These are phyloP conservation scores for Apiospora malaysiana DNA, from an alignment of 2,329 filamentous ascomycete species.

Conservation along the genomic window DNA sequence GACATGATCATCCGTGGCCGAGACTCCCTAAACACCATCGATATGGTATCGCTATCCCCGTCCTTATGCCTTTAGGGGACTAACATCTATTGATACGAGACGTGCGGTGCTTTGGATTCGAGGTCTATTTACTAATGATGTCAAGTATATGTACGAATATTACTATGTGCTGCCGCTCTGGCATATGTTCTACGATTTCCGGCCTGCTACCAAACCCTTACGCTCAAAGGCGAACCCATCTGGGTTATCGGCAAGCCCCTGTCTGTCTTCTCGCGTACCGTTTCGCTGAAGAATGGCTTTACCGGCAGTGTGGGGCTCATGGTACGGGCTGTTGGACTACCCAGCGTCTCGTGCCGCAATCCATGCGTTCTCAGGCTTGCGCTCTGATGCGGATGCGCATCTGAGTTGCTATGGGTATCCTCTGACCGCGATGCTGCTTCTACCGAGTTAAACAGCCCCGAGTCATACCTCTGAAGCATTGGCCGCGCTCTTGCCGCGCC, in stretches of 20 bases:
- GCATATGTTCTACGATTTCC: neutral
- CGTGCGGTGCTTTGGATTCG: neutral
- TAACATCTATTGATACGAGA: neutral
- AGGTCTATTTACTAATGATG: neutral
- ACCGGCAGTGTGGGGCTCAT: conserved; percentile 14
- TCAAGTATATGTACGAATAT: neutral
- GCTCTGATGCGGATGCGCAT: neutral
- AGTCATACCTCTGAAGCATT: neutral
- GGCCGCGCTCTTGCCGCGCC: neutral
- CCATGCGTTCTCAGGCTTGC: neutral
- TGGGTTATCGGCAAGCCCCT: neutral
- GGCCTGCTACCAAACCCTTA: conserved; percentile 6
- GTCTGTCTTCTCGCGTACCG: neutral
- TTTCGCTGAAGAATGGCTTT: conserved; percentile 15
- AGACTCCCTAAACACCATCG: neutral
- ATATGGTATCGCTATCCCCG: neutral
- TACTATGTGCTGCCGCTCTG: neutral
- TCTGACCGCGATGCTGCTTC: neutral
- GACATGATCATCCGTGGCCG: conserved; percentile 1
- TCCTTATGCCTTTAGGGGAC: neutral
- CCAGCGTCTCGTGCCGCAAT: neutral
- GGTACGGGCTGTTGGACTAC: neutral
- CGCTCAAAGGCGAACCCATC: neutral
- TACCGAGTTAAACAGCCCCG: neutral
- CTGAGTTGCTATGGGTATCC: neutral